Conservation (phyloP, 2,329 filamentous ascomycete species). For the Graphium sp. region DNA sequence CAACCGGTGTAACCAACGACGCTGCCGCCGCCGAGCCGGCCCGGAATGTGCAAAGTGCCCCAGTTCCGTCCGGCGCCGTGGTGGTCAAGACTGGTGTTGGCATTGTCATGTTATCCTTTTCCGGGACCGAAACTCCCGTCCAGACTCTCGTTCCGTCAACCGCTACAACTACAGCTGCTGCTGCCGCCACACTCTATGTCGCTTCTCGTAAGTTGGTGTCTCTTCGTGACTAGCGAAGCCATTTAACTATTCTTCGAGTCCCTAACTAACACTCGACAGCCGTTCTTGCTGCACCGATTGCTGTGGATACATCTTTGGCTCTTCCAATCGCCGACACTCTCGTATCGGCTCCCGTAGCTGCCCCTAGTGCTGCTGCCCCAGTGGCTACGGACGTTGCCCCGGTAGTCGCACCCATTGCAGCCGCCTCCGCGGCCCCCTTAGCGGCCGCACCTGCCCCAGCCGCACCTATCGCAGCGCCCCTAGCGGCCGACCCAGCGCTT, state of each 20-base stretch:
- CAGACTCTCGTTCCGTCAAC: neutral
- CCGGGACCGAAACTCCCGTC: conserved; percentile 2
- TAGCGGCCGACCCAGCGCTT: conserved; percentile 3
- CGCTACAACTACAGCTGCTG: neutral
- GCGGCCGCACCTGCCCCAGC: conserved; percentile 3
- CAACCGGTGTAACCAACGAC: neutral
- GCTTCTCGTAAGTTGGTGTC: too few species aligned
- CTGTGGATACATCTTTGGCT: too few species aligned
- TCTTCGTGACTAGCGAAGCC: too few species aligned
- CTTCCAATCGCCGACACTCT: neutral
- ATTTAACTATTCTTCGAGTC: too few species aligned
- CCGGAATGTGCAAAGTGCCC: neutral
- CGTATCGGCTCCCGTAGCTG: neutral
- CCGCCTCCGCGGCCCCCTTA: conserved; percentile 5
- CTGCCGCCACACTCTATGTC: conserved; percentile 1
- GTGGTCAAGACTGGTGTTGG: conserved; percentile 2
- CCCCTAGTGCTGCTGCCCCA: neutral
- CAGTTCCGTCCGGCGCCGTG: neutral
- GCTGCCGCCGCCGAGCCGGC: neutral
- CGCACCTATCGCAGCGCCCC: conserved; percentile 1
- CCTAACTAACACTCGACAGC: too few species aligned
- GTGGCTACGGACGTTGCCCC: neutral
- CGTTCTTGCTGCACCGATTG: conserved; percentile 4
- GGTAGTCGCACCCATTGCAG: neutral
- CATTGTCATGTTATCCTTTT: conserved; percentile 3